Evolutionary conservation across 1,139 yeast species (phyloP).

Genomic region (Blastobotrys arbuscula): DNA sequence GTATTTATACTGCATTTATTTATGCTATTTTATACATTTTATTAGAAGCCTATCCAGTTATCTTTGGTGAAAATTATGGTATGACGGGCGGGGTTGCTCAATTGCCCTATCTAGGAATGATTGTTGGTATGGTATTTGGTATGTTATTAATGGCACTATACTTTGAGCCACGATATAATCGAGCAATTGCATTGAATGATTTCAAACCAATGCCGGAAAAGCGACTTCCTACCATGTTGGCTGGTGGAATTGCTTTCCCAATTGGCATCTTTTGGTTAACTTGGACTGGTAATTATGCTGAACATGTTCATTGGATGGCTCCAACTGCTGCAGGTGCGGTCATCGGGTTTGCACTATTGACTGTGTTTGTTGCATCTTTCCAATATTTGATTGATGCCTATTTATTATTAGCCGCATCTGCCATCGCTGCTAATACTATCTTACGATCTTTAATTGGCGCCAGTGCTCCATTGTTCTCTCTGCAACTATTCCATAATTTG

Average conservation of each 20-base stretch:
- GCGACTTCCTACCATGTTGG: slow-evolving; percentile 68
- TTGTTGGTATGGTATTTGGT: slow-evolving; percentile 39
- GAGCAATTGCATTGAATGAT: slow-evolving; percentile 41
- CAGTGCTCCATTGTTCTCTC: slow-evolving; percentile 73
- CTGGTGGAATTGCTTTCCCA: slow-evolving; percentile 64
- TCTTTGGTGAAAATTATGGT: slow-evolving; percentile 53
- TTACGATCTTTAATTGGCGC: slow-evolving; percentile 72
- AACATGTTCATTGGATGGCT: slow-evolving; percentile 74
- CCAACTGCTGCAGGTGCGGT: slow-evolving; percentile 70
- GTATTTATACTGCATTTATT: slow-evolving; percentile 75
- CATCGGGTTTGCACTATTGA: slow-evolving; percentile 68
- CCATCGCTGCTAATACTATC: slow-evolving; percentile 83
- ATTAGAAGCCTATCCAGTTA: slow-evolving; percentile 73
- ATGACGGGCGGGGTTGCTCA: slow-evolving; percentile 51
- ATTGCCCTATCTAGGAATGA: slow-evolving; percentile 38
- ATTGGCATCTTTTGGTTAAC: slow-evolving; percentile 79
- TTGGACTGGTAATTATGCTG: slow-evolving; percentile 74
- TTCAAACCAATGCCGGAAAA: slow-evolving; percentile 72
- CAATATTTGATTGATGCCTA: slow-evolving; percentile 80
- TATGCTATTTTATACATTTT: slow-evolving; percentile 80
- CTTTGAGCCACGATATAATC: slow-evolving; percentile 36
- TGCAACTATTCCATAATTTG: slow-evolving; percentile 68
- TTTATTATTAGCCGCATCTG: slow-evolving; percentile 77
- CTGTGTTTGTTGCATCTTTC: slow-evolving; percentile 71
- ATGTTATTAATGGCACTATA: slow-evolving; percentile 26